Evolutionary conservation across 257 asterid species (phyloP).

Genomic region (Nicotiana noctiflora): DNA sequence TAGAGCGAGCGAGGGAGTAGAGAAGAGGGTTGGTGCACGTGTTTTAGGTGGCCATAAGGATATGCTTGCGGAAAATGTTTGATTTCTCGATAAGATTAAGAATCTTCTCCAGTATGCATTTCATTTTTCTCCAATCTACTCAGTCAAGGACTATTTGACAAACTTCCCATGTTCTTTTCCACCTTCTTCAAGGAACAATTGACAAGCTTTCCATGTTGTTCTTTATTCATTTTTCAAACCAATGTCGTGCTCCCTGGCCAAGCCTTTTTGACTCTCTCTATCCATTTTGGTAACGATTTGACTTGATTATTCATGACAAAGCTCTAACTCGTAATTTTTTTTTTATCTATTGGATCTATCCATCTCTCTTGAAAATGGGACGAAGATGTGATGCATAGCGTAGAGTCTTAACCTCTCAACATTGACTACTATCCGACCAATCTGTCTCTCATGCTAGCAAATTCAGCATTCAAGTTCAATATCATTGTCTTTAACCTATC

Average conservation of each 20-base stretch:
- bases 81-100: not conserved
- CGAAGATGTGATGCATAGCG: not conserved
- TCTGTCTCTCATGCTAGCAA: not conserved
- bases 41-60: not conserved
- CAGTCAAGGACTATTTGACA: not conserved
- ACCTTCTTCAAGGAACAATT: not conserved
- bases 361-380: not conserved
- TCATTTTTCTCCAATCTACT: not conserved
- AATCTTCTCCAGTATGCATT: not conserved
- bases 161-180: not conserved
- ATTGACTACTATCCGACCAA: not conserved
- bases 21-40: not conserved
- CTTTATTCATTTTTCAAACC: not conserved
- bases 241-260: not conserved
- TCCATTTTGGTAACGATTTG: not conserved
- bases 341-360: not conserved
- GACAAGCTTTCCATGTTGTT: not conserved
- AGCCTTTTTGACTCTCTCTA: not conserved
- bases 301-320: not conserved
- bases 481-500: not conserved
- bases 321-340: not conserved
- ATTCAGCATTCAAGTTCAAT: not conserved
- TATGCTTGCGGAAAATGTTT: not conserved
- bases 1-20: not conserved
- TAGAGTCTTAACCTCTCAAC: not conserved